Percentiles rank a stretch among this genome's conserved stretches.
Conservation (phyloP, 2,329 filamentous ascomycete species). For the Ophiocordyceps sinensis region DNA sequence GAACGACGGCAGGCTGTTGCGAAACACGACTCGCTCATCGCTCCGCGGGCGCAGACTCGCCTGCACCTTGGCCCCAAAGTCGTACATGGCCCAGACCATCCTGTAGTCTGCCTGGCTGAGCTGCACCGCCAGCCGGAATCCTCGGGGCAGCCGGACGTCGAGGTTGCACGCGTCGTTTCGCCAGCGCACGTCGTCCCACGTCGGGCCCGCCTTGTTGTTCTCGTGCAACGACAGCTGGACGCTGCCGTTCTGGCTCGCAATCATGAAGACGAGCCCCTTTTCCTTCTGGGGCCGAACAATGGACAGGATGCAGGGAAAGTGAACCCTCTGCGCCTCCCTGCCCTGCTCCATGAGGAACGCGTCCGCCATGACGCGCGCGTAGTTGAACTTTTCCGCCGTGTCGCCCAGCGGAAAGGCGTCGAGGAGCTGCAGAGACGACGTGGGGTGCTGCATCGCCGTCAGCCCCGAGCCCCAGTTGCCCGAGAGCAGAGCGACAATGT, state of each 20-base stretch:
- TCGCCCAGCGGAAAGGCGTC: conserved; percentile 68
- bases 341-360: conserved; percentile 62
- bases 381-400: conserved; percentile 58
- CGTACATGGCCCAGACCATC: conserved; percentile 68
- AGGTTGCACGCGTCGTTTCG: conserved; percentile 51
- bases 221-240: conserved; percentile 62
- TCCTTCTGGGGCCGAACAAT: conserved; percentile 57
- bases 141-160: conserved; percentile 57
- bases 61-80: conserved; percentile 68
- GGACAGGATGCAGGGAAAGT: conserved; percentile 62
- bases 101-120: conserved; percentile 67
- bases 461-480: conserved; percentile 40
- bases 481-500: conserved; percentile 56
- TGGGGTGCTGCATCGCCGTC: conserved; percentile 30
- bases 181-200: conserved; percentile 77
- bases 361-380: conserved; percentile 62
- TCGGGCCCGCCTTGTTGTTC: conserved; percentile 51
- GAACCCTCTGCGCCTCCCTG: conserved; percentile 49
- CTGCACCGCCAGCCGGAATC: conserved; percentile 58
- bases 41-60: conserved; percentile 51
- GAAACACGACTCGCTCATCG: conserved; percentile 58
- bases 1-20: conserved; percentile 55
- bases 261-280: conserved; percentile 53
- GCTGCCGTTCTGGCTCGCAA: conserved; percentile 67
- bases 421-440: conserved; percentile 37